Evolutionary conservation across 192 early-diverging fungal genomes (phyloP), one percentile per base, ranked within the genome.

Genomic region (Gryganskiella cystojenkinii): DNA sequence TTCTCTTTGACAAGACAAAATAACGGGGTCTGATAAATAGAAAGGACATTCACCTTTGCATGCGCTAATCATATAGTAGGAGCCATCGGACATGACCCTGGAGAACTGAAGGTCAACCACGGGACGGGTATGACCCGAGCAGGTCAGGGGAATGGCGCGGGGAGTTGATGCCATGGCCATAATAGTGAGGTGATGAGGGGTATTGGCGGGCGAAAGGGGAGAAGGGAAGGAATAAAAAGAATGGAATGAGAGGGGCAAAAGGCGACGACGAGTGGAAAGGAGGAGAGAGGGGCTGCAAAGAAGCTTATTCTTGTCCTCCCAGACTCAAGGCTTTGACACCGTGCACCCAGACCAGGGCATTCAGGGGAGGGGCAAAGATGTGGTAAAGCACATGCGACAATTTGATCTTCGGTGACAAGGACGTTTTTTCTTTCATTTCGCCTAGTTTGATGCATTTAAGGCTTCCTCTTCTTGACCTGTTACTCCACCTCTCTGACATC

Each of bases 101-200:
- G 94, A 95, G 66, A 96, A 96, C 53, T 84, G 87, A 47, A 96
- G 86, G 81, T 96, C 93, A 17, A 95, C 94, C 19, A 96, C 95
- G 25, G 95, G 95, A 22, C 95, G 88, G 19, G 95, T 94, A 61
- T 96, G 95, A 2, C 95, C 95, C 27, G 94, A 92, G 80, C 95
- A 96, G 14, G 94, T 94, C 65, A 96, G 81, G 25, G 95, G 90
- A 56, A 92, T 92, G 37, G 87, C 81, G 63, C 85, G 84, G 24
- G 83, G 75, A 61, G 85, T 75, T 5, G 71, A 75, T 55, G 71
- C 71, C 71, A 75, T 75, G 40, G 71, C 49, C 63, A 75, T 75
- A 61, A 20, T 49, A 27, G 31, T 64, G n/a, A n/a, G n/a, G 24
- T 25, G 19, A 34, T 13, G 35, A 72, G 4, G 25, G 58, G 19